Evolutionary conservation across 108 stramenopile species (phyloP).

Genomic region (Parmales sp.): DNA sequence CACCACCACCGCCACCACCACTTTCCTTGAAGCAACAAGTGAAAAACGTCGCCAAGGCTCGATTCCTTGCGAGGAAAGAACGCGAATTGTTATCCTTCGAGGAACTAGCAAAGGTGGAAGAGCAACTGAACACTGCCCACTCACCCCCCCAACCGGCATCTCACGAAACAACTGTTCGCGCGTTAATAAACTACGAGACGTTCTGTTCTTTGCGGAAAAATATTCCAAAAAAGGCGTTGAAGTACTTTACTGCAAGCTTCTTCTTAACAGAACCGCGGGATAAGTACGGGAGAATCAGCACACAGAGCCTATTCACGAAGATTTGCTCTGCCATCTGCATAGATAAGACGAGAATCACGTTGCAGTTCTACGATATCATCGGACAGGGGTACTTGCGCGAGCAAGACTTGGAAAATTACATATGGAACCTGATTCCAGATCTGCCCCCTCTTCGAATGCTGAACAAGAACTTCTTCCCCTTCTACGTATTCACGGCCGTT

Average conservation of each 20-base stretch:
- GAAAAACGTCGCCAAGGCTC: neutral
- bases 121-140: neutral
- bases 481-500: constrained; percentile 47
- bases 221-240: neutral
- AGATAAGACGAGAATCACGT: constrained; percentile 9
- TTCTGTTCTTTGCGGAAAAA: constrained; percentile 11
- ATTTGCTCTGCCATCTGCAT: constrained; percentile 10
- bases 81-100: neutral
- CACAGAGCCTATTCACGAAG: constrained; percentile 1
- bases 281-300: neutral
- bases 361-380: neutral
- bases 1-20: neutral
- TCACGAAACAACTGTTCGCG: neutral
- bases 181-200: constrained; percentile 23
- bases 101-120: neutral
- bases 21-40: neutral
- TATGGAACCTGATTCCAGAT: constrained; percentile 34
- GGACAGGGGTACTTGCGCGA: neutral
- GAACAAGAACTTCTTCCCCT: constrained; percentile 33
- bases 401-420: constrained; percentile 34
- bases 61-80: neutral
- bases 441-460: constrained; percentile 21
- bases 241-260: neutral
- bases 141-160: neutral
- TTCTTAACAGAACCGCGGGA: constrained; percentile 16